Base-by-base conservation (phyloP, 2,329 filamentous ascomycete species). In the Calycina marina region DNA sequence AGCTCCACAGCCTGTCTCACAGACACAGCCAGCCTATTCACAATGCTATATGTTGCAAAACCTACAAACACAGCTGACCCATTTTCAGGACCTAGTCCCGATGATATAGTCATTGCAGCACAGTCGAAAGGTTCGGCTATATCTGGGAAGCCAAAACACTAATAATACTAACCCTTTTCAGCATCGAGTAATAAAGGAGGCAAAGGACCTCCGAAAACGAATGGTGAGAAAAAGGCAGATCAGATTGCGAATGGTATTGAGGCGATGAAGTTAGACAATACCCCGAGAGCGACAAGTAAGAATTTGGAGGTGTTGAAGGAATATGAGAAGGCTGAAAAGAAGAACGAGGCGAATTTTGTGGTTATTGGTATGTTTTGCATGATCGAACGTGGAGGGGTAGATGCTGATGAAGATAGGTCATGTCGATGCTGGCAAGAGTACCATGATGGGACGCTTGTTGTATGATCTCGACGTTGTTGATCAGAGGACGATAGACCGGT, bases 351-450 rank as follows among this genome's bases (percentile, higher is more conserved):
- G 25, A 93, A 84, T 52, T 93, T 94, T 56, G 85, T 93, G 5
- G 86, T 94, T 18, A 85, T 93, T 45, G 85, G 82, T 86, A 61
- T 49, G 25, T 5, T 5, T 35, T 26, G n/a, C 31, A 30, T 30
- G n/a, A n/a, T n/a, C n/a, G n/a, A 40, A 49, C 41, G 52, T 36
- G 42, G 6, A 28, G 5, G 14, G 11, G 14, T 12, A n/a, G 24
- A 22, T 28, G 25, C 32, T 42, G 28, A 45, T 24, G 18, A 13
- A 40, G 3, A 35, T 52, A 84, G 85, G 90, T 10, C 90, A 98
- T 53, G 90, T 98, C 34, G 90, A 98, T 55, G 88, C 92, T 32
- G 90, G 90, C 32, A 98, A 98, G 57, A 94, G 85, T 53, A 98
- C 90, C 4, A 67, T 98, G 22, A 96, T 98, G 88, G 90, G 88